Base-by-base conservation (phyloP, 805 yeast species). In the Pichia deserticola region DNA sequence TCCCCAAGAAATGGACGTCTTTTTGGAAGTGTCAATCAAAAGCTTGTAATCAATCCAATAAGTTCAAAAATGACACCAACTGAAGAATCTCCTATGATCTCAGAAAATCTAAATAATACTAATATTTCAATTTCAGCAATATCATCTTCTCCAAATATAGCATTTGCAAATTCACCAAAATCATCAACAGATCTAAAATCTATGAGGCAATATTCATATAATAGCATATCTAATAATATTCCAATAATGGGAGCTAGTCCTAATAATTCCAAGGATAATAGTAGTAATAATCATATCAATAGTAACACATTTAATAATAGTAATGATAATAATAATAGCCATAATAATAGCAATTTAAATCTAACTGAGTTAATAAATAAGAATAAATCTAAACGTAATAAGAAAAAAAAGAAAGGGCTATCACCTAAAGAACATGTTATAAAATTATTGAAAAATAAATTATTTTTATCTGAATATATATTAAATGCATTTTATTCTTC, bases 401-500 rank as follows among this genome's bases (percentile, higher is more conserved):
- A 33, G 40, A n/a, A 48, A 8, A 49, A 48, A 13, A 44, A 45
- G 7, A 49, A 58, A 38, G 49, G 48, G 4, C 39, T 55, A 11
- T 38, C 63, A 3, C 50, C 62, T 3, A 47, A 42, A 37, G 54
- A 56, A 0, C 70, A 66, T 45, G 51, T 66, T 13, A 34, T 47
- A 11, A 50, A 53, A 11, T 51, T 67, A 15, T 36, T 72, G 4
- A 61, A 56, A 3, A 61, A 62, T 36, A 63, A 63, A 20, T 57
- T 66, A 2, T 85, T 81, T 51, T 53, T 81, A 20, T 65, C 74
- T 8, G 83, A 79, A 54, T 82, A 72, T 55, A 42, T 78, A 7
- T 70, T 80, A n/a, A 68, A 83, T 28, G 78, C 86, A 0, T 62
- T 77, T 5, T 65, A 78, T 41, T 77, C 82, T 59, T 83, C 87